Evolutionary conservation across 2,329 filamentous ascomycete genomes (phyloP).

Genomic region (Nemania sp.): DNA sequence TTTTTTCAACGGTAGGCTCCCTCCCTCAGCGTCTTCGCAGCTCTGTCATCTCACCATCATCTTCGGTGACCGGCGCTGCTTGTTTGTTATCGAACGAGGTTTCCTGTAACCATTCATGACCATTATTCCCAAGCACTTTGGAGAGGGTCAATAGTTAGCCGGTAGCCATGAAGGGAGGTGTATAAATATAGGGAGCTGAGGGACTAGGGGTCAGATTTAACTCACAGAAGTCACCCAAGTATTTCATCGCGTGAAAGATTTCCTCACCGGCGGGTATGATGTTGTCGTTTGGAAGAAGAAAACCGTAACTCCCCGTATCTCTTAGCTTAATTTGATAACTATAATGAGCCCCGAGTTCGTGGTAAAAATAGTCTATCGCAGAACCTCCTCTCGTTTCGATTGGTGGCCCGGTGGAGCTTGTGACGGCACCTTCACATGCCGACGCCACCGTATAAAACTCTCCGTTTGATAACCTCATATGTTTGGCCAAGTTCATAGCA

Average conservation of each 20-base stretch:
- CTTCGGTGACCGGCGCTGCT: constrained; percentile 32
- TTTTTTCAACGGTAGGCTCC: no score
- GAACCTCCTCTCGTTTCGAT: constrained; percentile 85
- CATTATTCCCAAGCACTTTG: constrained; percentile 73
- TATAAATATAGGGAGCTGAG: neutral
- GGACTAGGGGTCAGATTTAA: neutral
- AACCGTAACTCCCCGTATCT: constrained; percentile 94
- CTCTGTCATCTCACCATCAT: constrained; percentile 37
- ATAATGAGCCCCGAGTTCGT: constrained; percentile 83
- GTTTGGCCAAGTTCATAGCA: constrained; percentile 86
- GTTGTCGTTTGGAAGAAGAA: constrained; percentile 85
- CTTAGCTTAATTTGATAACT: constrained; percentile 95
- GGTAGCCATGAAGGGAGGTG: neutral
- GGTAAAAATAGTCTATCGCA: constrained; percentile 95
- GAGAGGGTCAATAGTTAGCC: constrained; percentile 15
- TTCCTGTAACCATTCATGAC: constrained; percentile 63
- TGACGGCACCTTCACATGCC: constrained; percentile 84
- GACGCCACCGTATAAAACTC: constrained; percentile 82
- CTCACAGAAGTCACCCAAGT: constrained; percentile 77
- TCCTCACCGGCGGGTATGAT: constrained; percentile 93
- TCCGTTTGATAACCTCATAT: constrained; percentile 83
- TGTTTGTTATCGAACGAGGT: constrained; percentile 44
- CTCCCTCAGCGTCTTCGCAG: constrained; percentile 42
- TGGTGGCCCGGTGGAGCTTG: constrained; percentile 54
- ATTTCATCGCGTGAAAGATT: constrained; percentile 83